Conservation (phyloP, 2,329 filamentous ascomycete genomes). For the Davidsoniella eucalypti region DNA sequence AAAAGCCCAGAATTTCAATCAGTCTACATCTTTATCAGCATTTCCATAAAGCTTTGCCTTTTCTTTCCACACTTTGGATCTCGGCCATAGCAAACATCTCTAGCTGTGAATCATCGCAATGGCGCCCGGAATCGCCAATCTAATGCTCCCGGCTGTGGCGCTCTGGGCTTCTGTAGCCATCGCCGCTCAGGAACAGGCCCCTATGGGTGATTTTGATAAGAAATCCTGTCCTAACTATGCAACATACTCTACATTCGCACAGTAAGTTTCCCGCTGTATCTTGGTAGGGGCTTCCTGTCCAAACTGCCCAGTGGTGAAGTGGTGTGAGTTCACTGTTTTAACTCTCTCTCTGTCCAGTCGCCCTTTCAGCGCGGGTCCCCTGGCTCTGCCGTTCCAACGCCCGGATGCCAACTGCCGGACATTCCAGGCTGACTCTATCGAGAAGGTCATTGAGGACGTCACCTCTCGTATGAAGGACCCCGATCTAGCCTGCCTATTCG, state of each 20-base stretch:
- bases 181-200: constrained; percentile 1
- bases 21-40: background rate
- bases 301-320: background rate
- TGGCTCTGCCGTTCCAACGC: constrained; percentile 71
- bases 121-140: constrained; percentile 2
- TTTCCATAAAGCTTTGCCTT: background rate
- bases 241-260: constrained; percentile 23
- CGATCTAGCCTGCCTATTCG: constrained; percentile 81
- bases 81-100: background rate
- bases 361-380: constrained; percentile 64
- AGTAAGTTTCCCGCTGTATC: constrained; percentile 19
- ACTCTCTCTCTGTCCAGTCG: constrained; percentile 30
- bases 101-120: background rate
- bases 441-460: constrained; percentile 72
- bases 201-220: constrained; percentile 12
- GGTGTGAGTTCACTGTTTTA: background rate
- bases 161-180: background rate
- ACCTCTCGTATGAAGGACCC: constrained; percentile 65
- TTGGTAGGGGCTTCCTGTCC: background rate
- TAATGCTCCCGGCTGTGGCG: constrained; percentile 1
- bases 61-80: background rate
- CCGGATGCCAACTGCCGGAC: constrained; percentile 71
- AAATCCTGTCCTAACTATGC: constrained; percentile 26
- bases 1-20: background rate
- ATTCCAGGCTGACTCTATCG: constrained; percentile 73